A percentile compares a stretch with the other conserved stretches of the same genome.
Evolutionary conservation across 2,329 filamentous ascomycete species (phyloP).

Genomic region (Paecilomyces niveus): DNA sequence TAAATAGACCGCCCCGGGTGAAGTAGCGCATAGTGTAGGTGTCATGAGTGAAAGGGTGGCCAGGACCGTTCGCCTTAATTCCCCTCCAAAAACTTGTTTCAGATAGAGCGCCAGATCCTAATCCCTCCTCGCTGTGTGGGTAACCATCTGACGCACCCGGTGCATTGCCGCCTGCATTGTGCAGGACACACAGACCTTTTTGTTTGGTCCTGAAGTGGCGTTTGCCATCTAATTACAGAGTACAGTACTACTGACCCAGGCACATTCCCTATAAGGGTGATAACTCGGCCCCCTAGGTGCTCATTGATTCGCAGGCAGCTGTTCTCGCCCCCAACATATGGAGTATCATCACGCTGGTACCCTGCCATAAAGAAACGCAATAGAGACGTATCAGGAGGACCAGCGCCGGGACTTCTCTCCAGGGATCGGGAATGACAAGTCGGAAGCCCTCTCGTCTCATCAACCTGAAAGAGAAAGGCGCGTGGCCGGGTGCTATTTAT

Average conservation of each 20-base stretch:
- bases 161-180: neutral
- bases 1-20: neutral
- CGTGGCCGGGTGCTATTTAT: neutral
- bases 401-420: neutral
- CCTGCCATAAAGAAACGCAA: neutral
- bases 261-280: neutral
- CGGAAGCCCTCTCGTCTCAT: too few species aligned
- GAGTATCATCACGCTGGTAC: neutral
- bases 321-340: neutral
- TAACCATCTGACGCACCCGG: neutral
- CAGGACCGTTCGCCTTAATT: neutral
- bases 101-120: neutral
- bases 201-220: neutral
- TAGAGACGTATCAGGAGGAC: neutral
- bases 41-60: neutral
- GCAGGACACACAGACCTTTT: neutral
- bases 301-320: neutral
- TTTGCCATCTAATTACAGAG: neutral
- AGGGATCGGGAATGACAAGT: too few species aligned
- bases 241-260: neutral
- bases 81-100: neutral
- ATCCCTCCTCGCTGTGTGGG: neutral
- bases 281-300: neutral
- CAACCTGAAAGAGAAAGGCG: too few species aligned
- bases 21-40: neutral